These are phyloP conservation scores for Oryza officinalis DNA, from an alignment of 176 grass and related monocot species.

Conservation along the genomic window DNA sequence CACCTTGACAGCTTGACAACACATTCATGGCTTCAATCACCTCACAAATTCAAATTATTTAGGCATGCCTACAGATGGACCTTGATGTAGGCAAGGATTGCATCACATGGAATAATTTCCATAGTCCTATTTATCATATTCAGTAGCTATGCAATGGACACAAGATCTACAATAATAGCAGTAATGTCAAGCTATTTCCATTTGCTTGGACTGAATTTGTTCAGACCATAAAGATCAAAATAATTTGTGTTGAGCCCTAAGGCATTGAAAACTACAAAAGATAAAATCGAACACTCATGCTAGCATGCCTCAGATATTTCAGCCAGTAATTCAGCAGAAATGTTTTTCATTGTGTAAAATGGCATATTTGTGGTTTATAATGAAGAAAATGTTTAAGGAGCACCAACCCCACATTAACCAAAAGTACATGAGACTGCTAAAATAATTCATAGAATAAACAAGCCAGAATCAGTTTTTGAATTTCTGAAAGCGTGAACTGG, in stretches of 20 bases:
- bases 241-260: not conserved
- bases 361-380: not conserved
- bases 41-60: constrained; percentile 21
- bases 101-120: not conserved
- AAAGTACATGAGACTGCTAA: not conserved
- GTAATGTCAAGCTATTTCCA: not conserved
- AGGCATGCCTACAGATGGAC: constrained; percentile 15
- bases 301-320: not conserved
- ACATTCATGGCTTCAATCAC: not conserved
- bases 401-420: constrained; percentile 12
- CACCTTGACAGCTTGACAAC: constrained; percentile 19
- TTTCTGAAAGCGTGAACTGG: not conserved
- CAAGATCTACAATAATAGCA: not conserved
- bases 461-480: not conserved
- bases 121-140: not conserved
- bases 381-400: constrained; percentile 1
- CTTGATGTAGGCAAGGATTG: constrained; percentile 11
- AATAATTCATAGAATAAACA: constrained; percentile 6
- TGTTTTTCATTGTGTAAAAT: not conserved
- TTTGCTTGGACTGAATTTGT: constrained; percentile 2
- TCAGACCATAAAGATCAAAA: not conserved
- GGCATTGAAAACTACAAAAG: not conserved
- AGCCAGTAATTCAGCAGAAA: not conserved
- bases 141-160: constrained; percentile 5
- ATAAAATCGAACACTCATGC: too few relatives aligned